A percentile compares a stretch with the other conserved stretches of the same genome.
These are phyloP conservation scores for Debaryomycetaceae sp. DNA, from an alignment of 1,139 yeast species.

Conservation along the genomic window DNA sequence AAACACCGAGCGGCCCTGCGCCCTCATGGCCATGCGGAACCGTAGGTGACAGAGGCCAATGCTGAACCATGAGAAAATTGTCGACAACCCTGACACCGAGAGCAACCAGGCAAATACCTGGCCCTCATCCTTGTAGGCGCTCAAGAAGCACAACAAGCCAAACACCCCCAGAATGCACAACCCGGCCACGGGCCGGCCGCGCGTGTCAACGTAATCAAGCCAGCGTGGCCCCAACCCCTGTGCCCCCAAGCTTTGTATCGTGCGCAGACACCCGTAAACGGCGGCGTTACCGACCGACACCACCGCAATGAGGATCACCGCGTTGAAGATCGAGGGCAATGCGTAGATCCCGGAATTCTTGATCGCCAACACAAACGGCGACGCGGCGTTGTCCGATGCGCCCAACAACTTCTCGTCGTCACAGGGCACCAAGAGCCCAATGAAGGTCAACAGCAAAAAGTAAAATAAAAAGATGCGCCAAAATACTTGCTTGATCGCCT, in stretches of 20 bases:
- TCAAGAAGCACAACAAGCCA: slow-evolving; percentile 37
- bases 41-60: slow-evolving; percentile 35
- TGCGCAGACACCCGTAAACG: slow-evolving; percentile 42
- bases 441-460: slow-evolving; percentile 34
- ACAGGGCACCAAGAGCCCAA: slow-evolving; percentile 35
- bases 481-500: slow-evolving; percentile 40
- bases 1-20: slow-evolving; percentile 22
- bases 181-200: slow-evolving; percentile 41
- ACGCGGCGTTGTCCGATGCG: slow-evolving; percentile 30
- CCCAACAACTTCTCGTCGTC: slow-evolving; percentile 30
- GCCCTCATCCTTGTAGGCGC: slow-evolving; percentile 34
- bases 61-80: slow-evolving; percentile 40
- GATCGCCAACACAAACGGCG: slow-evolving; percentile 60
- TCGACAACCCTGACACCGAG: slow-evolving; percentile 38
- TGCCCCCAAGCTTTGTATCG: slow-evolving; percentile 36
- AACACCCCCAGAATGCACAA: slow-evolving; percentile 28
- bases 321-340: slow-evolving; percentile 42
- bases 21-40: slow-evolving; percentile 33
- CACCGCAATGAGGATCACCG: slow-evolving; percentile 36
- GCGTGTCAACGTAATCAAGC: slow-evolving; percentile 34
- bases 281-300: slow-evolving; percentile 44
- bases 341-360: slow-evolving; percentile 46
- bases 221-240: slow-evolving; percentile 38
- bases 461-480: slow-evolving; percentile 41
- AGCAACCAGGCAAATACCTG: slow-evolving; percentile 40